Evolutionary conservation across 2,329 filamentous ascomycete genomes (phyloP).

Genomic region (Dichotomopilus funicola): DNA sequence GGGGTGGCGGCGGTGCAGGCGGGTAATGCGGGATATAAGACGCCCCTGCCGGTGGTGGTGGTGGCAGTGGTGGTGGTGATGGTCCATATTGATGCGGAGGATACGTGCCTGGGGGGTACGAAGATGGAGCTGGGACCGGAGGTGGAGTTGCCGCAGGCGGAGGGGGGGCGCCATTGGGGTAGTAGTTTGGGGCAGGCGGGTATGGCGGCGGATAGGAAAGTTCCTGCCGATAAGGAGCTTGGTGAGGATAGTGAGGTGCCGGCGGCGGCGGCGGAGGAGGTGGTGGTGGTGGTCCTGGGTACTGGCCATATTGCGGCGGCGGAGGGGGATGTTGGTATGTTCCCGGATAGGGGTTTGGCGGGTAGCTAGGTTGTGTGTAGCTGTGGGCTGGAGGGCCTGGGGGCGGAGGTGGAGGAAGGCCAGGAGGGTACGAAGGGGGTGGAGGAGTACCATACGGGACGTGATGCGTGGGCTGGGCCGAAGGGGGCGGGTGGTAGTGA

Average conservation of each 20-base stretch:
- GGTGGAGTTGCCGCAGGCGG: slow-evolving; percentile 16
- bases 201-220: slow-evolving; percentile 20
- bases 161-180: neutral
- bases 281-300: slow-evolving; percentile 2
- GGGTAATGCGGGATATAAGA: slow-evolving; percentile 7
- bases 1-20: slow-evolving; percentile 16
- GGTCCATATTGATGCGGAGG: slow-evolving; percentile 16
- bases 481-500: slow-evolving; percentile 30
- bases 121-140: slow-evolving; percentile 7
- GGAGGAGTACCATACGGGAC: slow-evolving; percentile 21
- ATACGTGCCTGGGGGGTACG: slow-evolving; percentile 18
- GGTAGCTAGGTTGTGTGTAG: slow-evolving; percentile 17
- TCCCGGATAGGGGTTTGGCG: slow-evolving; percentile 14
- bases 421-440: slow-evolving; percentile 16
- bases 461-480: slow-evolving; percentile 8
- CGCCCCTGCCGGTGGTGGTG: slow-evolving; percentile 4
- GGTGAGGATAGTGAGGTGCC: slow-evolving; percentile 18
- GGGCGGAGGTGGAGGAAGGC: slow-evolving; percentile 14
- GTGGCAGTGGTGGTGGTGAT: slow-evolving; percentile 17
- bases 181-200: slow-evolving; percentile 21
- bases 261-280: slow-evolving; percentile 13
- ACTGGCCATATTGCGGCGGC: slow-evolving; percentile 16
- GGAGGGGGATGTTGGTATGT: slow-evolving; percentile 18
- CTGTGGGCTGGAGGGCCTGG: slow-evolving; percentile 10
- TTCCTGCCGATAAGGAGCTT: slow-evolving; percentile 18